A percentile compares a stretch with the other conserved stretches of the same genome.
phyloP scores from a whole-genome alignment of 129 eudicot species.

The Chrysanthemum lavandulifolium region DNA sequence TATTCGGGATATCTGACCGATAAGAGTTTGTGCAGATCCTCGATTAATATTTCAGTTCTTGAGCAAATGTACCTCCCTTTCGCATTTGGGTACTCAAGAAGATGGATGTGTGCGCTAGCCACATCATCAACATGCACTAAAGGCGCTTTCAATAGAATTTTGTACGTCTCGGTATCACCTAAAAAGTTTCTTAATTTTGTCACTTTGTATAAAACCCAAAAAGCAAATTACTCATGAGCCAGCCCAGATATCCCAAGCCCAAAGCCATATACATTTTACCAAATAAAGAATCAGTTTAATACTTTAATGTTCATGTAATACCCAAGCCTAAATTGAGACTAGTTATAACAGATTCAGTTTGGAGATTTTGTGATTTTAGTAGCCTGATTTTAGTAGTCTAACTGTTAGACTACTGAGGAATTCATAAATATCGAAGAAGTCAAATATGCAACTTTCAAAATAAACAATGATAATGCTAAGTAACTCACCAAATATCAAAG shows the following conservation, averaged over 20 bases:
- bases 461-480: not conserved
- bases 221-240: not conserved
- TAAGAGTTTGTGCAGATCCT: conserved; percentile 34
- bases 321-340: no score
- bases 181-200: not conserved
- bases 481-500: conserved; percentile 48
- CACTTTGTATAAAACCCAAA: not conserved
- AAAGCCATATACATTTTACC: no score
- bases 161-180: conserved; percentile 30
- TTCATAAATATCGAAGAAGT: no score
- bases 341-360: no score
- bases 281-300: no score
- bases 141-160: conserved; percentile 2
- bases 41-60: conserved; percentile 28
- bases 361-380: no score
- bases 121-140: conserved; percentile 61
- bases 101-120: conserved; percentile 53
- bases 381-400: no score
- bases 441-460: no score
- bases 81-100: conserved; percentile 41
- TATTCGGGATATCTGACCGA: conserved; percentile 47
- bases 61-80: conserved; percentile 68
- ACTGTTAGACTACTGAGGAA: no score
- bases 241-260: no score
- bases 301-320: no score